Evolutionary conservation across 805 yeast species (phyloP).

Genomic region (Peterozyma toletana): DNA sequence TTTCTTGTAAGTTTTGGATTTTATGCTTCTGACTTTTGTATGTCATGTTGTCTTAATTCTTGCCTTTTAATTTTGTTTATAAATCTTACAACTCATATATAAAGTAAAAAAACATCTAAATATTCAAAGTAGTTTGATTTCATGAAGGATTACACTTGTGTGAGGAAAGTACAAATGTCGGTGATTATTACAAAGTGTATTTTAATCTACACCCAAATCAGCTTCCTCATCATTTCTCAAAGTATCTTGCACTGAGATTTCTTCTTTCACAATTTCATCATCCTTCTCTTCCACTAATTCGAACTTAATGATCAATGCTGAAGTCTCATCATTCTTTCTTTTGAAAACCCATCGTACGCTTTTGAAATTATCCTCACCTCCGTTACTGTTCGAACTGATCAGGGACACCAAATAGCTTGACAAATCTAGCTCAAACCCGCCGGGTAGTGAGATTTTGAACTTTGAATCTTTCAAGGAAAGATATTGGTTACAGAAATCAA

Average conservation of each 20-base stretch:
- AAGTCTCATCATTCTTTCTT: slow-evolving; percentile 1
- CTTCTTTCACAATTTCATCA: neutral
- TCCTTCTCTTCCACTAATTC: slow-evolving; percentile 1
- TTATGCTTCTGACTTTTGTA: no score
- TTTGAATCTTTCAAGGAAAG: slow-evolving; percentile 9
- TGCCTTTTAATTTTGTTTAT: no score
- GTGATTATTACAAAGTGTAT: no score
- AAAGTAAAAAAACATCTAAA: no score
- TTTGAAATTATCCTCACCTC: neutral
- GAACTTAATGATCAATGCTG: slow-evolving; percentile 4
- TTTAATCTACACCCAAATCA: no score
- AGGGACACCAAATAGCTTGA: slow-evolving; percentile 2
- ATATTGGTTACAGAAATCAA: slow-evolving; percentile 8
- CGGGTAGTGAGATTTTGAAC: slow-evolving; percentile 8
- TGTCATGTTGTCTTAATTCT: no score
- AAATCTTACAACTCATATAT: no score
- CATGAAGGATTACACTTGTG: no score
- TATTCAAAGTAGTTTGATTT: no score
- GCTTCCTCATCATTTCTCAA: no score
- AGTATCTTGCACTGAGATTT: neutral
- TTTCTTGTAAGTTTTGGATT: slow-evolving; percentile 45
- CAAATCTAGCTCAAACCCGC: slow-evolving; percentile 10
- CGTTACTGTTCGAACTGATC: neutral
- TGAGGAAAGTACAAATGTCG: no score
- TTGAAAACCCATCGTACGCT: slow-evolving; percentile 7